phyloP scores from a whole-genome alignment of 1,139 yeast genomes.

The Geotrichum australiense region DNA sequence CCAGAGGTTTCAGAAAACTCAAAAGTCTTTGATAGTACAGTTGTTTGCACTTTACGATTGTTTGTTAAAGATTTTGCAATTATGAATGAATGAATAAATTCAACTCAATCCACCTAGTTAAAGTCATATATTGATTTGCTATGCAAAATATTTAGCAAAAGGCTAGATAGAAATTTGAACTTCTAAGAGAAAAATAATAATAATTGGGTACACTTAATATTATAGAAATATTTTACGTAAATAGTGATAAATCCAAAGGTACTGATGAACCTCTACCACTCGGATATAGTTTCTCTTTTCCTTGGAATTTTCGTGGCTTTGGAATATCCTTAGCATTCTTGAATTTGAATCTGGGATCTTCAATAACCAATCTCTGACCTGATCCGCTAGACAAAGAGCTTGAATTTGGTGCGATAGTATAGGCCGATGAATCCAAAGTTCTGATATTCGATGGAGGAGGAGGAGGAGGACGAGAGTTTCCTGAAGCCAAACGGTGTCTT shows the following conservation, averaged over 20 bases:
- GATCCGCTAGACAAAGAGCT: constrained; percentile 16
- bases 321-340: constrained; percentile 65
- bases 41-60: too few relatives aligned
- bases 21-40: too few relatives aligned
- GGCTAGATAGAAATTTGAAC: not conserved
- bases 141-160: too few relatives aligned
- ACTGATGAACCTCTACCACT: constrained; percentile 95
- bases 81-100: too few relatives aligned
- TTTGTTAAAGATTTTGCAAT: too few relatives aligned
- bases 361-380: constrained; percentile 38
- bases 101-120: too few relatives aligned
- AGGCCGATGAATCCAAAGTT: constrained; percentile 31
- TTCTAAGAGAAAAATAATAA: not conserved
- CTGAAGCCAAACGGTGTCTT: constrained; percentile 22
- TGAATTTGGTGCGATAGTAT: constrained; percentile 26
- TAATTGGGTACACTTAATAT: not conserved
- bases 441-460: constrained; percentile 25
- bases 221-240: constrained; percentile 22
- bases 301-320: constrained; percentile 70
- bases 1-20: too few relatives aligned
- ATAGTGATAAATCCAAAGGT: constrained; percentile 61
- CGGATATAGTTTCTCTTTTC: constrained; percentile 71
- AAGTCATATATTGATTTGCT: too few relatives aligned
- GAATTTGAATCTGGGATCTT: constrained; percentile 72
- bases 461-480: constrained; percentile 23